Percentiles rank a stretch among this genome's conserved stretches.
phyloP scores from a whole-genome alignment of 495 filamentous ascomycete species.

The Neurospora sp. region DNA sequence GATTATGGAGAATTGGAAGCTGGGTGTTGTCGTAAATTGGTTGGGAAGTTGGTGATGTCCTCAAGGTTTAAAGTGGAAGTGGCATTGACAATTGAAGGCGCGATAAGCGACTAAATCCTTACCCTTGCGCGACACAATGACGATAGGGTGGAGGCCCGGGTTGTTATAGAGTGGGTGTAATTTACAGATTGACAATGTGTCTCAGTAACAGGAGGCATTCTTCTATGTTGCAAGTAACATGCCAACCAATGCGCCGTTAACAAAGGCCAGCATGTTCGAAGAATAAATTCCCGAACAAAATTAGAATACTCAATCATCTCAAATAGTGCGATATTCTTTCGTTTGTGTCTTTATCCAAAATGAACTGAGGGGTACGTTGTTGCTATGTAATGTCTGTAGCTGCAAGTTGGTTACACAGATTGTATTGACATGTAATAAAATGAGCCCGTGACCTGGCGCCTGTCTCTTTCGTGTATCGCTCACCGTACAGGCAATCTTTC shows the following conservation, averaged over 20 bases:
- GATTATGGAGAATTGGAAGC: background rate
- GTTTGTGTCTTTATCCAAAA: no score
- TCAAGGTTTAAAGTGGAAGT: background rate
- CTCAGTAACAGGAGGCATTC: no score
- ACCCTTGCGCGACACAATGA: background rate
- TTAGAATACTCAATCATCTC: no score
- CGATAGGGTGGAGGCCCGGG: background rate
- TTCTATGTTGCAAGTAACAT: background rate
- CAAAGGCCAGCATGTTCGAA: no score
- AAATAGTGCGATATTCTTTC: no score
- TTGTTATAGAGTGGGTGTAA: background rate
- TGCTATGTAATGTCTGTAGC: no score
- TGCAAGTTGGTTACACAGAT: no score
- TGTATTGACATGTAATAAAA: no score
- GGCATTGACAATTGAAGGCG: background rate
- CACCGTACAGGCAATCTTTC: background rate
- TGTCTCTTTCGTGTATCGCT: background rate
- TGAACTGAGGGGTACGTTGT: no score
- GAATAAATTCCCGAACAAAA: no score
- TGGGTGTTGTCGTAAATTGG: background rate
- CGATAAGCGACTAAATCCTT: background rate
- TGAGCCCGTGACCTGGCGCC: background rate
- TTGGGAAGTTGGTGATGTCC: background rate
- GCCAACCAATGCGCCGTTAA: no score
- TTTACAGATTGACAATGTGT: background rate